Conservation (phyloP, 495 filamentous ascomycete species). For the Neurospora pannonica region DNA sequence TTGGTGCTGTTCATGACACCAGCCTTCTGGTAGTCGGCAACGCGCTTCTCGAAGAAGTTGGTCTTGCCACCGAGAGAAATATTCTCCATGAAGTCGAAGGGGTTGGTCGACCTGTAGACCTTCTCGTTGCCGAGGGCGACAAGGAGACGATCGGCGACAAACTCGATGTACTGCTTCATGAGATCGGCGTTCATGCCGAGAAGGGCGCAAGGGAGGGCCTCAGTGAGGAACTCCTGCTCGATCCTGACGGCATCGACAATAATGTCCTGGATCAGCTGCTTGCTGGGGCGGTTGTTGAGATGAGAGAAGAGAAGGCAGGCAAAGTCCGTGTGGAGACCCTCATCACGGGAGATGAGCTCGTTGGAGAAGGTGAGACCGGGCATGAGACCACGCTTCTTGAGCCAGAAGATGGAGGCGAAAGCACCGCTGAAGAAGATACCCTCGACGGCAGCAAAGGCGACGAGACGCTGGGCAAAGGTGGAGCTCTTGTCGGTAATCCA, state of each 20-base stretch:
- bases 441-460: constrained; percentile 96
- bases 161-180: constrained; percentile 99
- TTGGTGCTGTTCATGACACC: constrained; percentile 94
- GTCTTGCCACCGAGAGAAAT: constrained; percentile 98
- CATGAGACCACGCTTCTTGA: constrained; percentile 99
- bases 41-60: constrained; percentile 99
- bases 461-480: constrained; percentile 89
- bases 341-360: constrained; percentile 98
- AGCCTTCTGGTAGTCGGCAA: constrained; percentile 98
- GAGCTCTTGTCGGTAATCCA: constrained; percentile 92
- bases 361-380: constrained; percentile 97
- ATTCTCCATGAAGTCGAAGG: constrained; percentile 99
- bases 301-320: constrained; percentile 95
- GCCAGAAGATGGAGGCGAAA: constrained; percentile 99
- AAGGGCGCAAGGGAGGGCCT: constrained; percentile 82
- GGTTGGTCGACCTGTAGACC: constrained; percentile 84
- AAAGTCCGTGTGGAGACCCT: constrained; percentile 99
- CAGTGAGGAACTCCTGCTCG: constrained; percentile 96
- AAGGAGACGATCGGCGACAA: constrained; percentile 91
- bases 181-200: constrained; percentile 95
- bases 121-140: constrained; percentile 88
- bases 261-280: constrained; percentile 71
- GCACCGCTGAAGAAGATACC: constrained; percentile 99
- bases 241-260: constrained; percentile 90
- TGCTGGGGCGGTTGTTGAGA: constrained; percentile 78